Evolutionary conservation across 257 asterid species (phyloP), one percentile per base, ranked within the genome.

Genomic region (Linderniella brevidens): DNA sequence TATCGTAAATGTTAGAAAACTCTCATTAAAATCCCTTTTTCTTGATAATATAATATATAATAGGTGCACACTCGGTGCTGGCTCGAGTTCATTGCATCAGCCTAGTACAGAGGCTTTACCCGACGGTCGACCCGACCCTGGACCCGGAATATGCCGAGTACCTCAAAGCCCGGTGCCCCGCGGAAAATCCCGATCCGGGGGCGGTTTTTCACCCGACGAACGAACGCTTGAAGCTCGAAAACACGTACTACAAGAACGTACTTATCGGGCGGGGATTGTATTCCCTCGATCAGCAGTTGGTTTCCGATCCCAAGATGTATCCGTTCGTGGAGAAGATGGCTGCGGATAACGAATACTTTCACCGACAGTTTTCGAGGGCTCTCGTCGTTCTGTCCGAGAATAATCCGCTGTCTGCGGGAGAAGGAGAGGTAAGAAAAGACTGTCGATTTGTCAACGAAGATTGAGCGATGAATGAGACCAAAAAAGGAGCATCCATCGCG

Each of bases 301-400:
- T 72, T 20, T 58, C 79, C 16, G 75, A 86, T 65, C 69, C 74
- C 1, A 46, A 46, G 6, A 82, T 94, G 0, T 60, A 67, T 57
- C 82, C 84, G 11, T 77, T 73, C 50, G 97, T 82, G 46, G 52
- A 15, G 56, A 86, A 73, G 56, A 82, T 86, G 94, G 87, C 92
- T 8, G 66, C 60, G 3, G 80, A 86, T 53, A 86, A 82, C 50
- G 72, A 52, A 1, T 82, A 82, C 43, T 86, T 86, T 19, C 80
- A 65, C 19, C 71, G 68, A 0, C 94, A 82, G 9, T 82, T 86
- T 46, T 38, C 82, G 0, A 69, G 71, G 59, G 85, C 93, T 19
- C 8, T 86, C 35, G 35, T 67, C 10, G 63, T 64, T 49, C 38
- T 86, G 14, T 86, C 97, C 1, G 92, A 82, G 57, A 73, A 79